These are phyloP conservation scores for Phytophthora crassamura DNA, from an alignment of 352 stramenopile species.

Conservation along the genomic window DNA sequence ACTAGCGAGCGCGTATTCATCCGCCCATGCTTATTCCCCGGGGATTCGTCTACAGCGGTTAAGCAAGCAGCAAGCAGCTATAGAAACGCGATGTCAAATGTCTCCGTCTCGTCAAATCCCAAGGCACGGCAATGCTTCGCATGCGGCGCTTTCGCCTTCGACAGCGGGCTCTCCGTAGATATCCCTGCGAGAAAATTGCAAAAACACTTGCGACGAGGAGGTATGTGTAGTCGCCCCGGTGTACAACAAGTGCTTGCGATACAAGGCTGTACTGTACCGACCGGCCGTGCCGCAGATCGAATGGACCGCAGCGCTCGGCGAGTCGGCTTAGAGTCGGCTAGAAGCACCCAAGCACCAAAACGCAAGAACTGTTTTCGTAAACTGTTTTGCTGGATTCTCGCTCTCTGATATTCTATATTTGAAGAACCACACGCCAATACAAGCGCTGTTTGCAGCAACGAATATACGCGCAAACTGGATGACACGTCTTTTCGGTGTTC, in stretches of 20 bases:
- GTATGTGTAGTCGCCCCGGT: neutral
- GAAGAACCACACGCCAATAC: neutral
- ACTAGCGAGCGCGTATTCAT: conserved; percentile 12
- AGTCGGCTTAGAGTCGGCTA: no score
- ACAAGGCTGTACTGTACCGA: conserved; percentile 1
- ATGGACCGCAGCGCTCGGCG: conserved; percentile 13
- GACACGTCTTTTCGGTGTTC: neutral
- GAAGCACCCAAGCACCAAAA: neutral
- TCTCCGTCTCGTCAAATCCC: conserved; percentile 31
- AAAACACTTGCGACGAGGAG: conserved; percentile 28
- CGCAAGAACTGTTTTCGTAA: conserved; percentile 15
- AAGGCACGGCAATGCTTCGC: conserved; percentile 23
- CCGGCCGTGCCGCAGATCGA: neutral
- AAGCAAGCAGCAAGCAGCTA: conserved; percentile 1
- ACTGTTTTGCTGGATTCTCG: conserved; percentile 36
- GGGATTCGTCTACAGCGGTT: neutral
- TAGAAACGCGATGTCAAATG: conserved; percentile 33
- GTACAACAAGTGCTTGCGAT: conserved; percentile 18
- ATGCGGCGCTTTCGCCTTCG: conserved; percentile 5
- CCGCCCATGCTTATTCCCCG: conserved; percentile 6
- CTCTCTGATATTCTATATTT: conserved; percentile 6
- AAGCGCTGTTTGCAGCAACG: neutral
- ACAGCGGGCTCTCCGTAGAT: conserved; percentile 1
- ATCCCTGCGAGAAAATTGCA: no score
- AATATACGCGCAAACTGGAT: neutral